Conservation (phyloP, 2,329 filamentous ascomycete genomes). For the Ceratocystis diversiconidia region DNA sequence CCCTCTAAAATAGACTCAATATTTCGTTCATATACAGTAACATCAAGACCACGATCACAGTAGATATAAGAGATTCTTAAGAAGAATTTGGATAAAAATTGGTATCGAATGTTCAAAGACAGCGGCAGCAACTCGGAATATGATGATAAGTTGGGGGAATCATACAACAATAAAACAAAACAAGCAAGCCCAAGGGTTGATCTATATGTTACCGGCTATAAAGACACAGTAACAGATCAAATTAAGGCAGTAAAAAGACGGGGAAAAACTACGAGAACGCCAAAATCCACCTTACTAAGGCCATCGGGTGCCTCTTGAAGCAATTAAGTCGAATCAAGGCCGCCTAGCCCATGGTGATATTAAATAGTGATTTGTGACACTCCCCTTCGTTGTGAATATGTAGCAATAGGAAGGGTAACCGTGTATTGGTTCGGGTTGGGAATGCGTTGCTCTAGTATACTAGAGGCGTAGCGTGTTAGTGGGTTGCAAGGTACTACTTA, state of each 20-base stretch:
- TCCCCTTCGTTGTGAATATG: background rate
- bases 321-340: background rate
- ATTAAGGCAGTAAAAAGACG: background rate
- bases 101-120: constrained; percentile 5
- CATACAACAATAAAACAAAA: constrained; percentile 17
- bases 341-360: background rate
- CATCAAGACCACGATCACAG: background rate
- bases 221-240: background rate
- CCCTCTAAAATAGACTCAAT: too few relatives aligned
- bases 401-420: background rate
- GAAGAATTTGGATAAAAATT: constrained; percentile 8
- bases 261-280: background rate
- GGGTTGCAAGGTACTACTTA: background rate
- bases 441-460: background rate
- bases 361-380: background rate
- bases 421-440: background rate
- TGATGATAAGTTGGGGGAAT: constrained; percentile 15
- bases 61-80: background rate
- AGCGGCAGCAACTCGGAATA: constrained; percentile 11
- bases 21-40: background rate
- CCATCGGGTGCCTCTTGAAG: background rate
- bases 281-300: background rate
- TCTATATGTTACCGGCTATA: background rate
- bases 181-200: constrained; percentile 1
- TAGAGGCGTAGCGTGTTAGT: background rate